Evolutionary conservation across 345 rosid genomes (phyloP).

Genomic region (Physaria fendleri): DNA sequence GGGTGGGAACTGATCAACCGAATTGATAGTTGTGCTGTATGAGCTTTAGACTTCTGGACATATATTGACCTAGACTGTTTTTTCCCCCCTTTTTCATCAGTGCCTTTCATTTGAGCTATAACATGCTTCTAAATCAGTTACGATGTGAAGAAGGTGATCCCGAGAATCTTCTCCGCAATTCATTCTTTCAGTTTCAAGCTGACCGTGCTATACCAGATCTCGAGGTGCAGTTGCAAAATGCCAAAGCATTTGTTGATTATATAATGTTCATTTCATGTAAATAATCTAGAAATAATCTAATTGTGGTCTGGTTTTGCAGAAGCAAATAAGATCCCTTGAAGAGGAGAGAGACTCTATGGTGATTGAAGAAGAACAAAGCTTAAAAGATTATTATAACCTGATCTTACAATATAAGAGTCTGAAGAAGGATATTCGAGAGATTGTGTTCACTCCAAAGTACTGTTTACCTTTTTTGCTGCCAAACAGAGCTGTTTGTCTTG

Average conservation of each 20-base stretch:
- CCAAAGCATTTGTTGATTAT: not conserved
- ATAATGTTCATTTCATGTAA: not conserved
- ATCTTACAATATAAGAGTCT: constrained; percentile 59
- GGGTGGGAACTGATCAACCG: not conserved
- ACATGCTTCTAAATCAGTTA: constrained; percentile 96
- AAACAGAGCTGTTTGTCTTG: too few relatives aligned
- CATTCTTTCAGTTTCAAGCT: constrained; percentile 97
- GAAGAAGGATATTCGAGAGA: too few relatives aligned
- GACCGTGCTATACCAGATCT: constrained; percentile 88
- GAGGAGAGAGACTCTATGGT: constrained; percentile 85
- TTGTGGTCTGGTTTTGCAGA: constrained; percentile 43
- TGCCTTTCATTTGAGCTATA: constrained; percentile 96
- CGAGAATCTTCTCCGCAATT: constrained; percentile 90
- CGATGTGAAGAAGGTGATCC: constrained; percentile 94
- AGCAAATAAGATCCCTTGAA: constrained; percentile 64
- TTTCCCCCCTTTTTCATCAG: constrained; percentile 39
- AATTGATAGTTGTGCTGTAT: not conserved
- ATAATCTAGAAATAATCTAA: constrained; percentile 15
- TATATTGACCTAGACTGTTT: not conserved
- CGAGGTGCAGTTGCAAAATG: constrained; percentile 44
- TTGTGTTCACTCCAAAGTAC: too few relatives aligned
- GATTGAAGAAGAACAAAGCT: constrained; percentile 90
- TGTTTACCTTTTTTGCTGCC: too few relatives aligned
- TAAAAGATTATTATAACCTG: constrained; percentile 70
- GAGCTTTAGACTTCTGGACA: not conserved